phyloP scores from a whole-genome alignment of 1,284 basidiomycete genomes.

The Moesziomyces sp. region DNA sequence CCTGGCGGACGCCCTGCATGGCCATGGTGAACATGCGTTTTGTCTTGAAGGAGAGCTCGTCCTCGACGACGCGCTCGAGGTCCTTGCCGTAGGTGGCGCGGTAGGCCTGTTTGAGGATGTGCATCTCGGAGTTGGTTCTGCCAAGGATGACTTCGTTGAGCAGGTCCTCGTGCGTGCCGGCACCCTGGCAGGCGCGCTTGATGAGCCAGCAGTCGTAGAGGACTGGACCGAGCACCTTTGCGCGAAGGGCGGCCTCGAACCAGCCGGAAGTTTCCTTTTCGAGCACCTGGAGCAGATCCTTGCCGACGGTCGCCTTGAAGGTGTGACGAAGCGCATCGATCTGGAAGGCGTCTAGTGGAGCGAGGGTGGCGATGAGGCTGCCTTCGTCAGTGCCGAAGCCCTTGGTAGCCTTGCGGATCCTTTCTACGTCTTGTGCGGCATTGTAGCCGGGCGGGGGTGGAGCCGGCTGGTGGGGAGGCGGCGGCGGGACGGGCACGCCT shows the following conservation, averaged over 20 bases:
- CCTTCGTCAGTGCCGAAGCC: constrained; percentile 64
- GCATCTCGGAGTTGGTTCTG: constrained; percentile 62
- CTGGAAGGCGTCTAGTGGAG: constrained; percentile 59
- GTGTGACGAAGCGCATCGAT: constrained; percentile 56
- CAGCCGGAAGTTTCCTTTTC: constrained; percentile 66
- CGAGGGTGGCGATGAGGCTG: constrained; percentile 54
- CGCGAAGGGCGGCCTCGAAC: constrained; percentile 58
- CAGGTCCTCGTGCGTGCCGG: constrained; percentile 65
- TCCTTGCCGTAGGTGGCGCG: constrained; percentile 53
- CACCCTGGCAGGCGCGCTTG: constrained; percentile 61
- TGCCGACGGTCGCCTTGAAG: constrained; percentile 63
- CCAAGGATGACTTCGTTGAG: constrained; percentile 65
- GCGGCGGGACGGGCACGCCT: constrained; percentile 56
- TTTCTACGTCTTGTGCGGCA: constrained; percentile 56
- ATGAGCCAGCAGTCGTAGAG: constrained; percentile 62
- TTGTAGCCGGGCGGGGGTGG: constrained; percentile 60
- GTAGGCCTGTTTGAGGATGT: constrained; percentile 63
- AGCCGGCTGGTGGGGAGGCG: constrained; percentile 55
- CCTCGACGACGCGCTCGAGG: constrained; percentile 64
- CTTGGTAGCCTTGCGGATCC: constrained; percentile 65
- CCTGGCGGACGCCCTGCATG: constrained; percentile 56
- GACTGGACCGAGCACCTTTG: constrained; percentile 61
- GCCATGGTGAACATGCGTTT: constrained; percentile 64
- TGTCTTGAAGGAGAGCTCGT: constrained; percentile 66
- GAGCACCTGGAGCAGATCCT: constrained; percentile 58